Percentiles rank a stretch among this genome's conserved stretches.
These are phyloP conservation scores for Pseudogymnoascus sp. DNA, from an alignment of 2,329 filamentous ascomycete species.

Conservation along the genomic window DNA sequence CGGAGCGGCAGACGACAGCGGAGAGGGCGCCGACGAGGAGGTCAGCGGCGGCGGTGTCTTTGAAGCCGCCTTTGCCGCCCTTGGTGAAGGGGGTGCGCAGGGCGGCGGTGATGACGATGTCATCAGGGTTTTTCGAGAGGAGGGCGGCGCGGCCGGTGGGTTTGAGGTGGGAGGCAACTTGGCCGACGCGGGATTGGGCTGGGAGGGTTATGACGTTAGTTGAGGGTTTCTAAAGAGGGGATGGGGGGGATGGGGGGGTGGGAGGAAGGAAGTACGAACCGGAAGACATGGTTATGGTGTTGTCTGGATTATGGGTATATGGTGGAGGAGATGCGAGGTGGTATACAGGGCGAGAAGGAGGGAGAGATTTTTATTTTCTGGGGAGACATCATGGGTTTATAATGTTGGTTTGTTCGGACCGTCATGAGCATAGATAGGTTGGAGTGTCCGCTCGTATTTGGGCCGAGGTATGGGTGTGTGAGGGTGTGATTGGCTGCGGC, in stretches of 20 bases:
- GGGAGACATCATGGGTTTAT: background rate
- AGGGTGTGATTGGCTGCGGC: background rate
- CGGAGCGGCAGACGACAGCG: slow-evolving; percentile 72
- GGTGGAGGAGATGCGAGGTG: background rate
- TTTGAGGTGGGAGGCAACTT: slow-evolving; percentile 52
- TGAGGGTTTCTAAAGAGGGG: no score
- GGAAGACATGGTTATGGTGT: slow-evolving; percentile 8
- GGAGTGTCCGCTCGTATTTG: background rate
- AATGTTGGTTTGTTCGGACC: background rate
- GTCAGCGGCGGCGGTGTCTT: slow-evolving; percentile 84
- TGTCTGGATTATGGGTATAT: background rate
- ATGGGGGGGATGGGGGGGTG: no score
- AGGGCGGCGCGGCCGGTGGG: slow-evolving; percentile 29
- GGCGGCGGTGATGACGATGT: slow-evolving; percentile 85
- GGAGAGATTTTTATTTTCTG: background rate
- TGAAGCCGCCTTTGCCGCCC: slow-evolving; percentile 88
- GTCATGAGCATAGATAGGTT: background rate
- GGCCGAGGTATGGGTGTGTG: slow-evolving; percentile 8
- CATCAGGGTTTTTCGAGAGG: slow-evolving; percentile 58
- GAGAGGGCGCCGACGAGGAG: slow-evolving; percentile 77
- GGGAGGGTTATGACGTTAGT: background rate
- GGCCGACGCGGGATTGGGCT: slow-evolving; percentile 31
- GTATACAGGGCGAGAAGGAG: background rate
- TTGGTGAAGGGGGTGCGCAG: slow-evolving; percentile 89
- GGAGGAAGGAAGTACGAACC: slow-evolving; percentile 5